Evolutionary conservation across 495 filamentous ascomycete genomes (phyloP).

Genomic region (Aspergillus sparsus): DNA sequence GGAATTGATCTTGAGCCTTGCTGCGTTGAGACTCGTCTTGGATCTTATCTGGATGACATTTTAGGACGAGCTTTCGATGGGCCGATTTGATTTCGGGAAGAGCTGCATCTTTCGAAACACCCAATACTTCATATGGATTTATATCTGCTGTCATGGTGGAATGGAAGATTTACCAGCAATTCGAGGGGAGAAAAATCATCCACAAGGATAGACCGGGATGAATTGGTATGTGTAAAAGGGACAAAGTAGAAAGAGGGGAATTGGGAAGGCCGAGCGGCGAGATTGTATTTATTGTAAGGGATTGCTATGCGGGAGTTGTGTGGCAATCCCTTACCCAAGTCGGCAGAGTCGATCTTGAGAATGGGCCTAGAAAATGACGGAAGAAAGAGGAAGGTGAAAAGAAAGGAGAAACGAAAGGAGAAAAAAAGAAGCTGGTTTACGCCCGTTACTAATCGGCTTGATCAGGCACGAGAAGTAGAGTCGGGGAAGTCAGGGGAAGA

Average conservation of each 20-base stretch:
- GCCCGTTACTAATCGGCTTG: neutral
- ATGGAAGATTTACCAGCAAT: slow-evolving; percentile 10
- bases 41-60: slow-evolving; percentile 95
- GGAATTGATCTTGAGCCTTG: slow-evolving; percentile 80
- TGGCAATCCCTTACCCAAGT: neutral
- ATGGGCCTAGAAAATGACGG: neutral
- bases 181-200: slow-evolving; percentile 8
- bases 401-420: neutral
- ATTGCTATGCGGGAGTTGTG: neutral
- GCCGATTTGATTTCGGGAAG: slow-evolving; percentile 73
- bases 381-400: neutral
- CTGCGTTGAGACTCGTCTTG: slow-evolving; percentile 68
- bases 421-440: neutral
- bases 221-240: slow-evolving; percentile 21
- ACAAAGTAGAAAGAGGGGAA: neutral
- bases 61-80: slow-evolving; percentile 89
- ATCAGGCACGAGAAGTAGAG: neutral
- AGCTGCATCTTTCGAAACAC: slow-evolving; percentile 73
- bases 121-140: slow-evolving; percentile 83
- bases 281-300: neutral
- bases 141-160: slow-evolving; percentile 64
- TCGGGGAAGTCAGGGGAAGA: slow-evolving; percentile 1
- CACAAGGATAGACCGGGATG: slow-evolving; percentile 17
- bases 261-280: slow-evolving; percentile 6
- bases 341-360: neutral